Conservation (phyloP, 768 basidiomycete genomes). For the Mycena amicta region DNA sequence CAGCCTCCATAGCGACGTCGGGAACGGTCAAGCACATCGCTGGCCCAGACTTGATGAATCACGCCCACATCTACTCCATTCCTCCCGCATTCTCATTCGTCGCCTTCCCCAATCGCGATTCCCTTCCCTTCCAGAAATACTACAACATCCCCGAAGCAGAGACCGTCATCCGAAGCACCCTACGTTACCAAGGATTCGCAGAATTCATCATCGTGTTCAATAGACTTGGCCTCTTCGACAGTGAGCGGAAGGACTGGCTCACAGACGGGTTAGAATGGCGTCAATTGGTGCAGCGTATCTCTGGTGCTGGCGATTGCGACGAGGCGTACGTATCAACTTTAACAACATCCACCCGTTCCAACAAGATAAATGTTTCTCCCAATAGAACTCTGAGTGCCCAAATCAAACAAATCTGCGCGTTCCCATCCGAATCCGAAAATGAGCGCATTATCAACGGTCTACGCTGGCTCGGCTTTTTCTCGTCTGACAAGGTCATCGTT, state of each 20-base stretch:
- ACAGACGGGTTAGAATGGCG: conserved; percentile 77
- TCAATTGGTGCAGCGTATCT: conserved; percentile 74
- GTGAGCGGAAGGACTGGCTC: conserved; percentile 76
- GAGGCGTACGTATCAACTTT: conserved; percentile 39
- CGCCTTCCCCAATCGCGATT: conserved; percentile 96
- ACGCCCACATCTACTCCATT: conserved; percentile 93
- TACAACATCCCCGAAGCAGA: conserved; percentile 95
- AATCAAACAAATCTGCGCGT: conserved; percentile 69
- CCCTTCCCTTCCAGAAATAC: conserved; percentile 84
- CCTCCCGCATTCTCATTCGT: conserved; percentile 97
- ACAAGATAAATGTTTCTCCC: too few species aligned
- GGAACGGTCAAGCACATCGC: conserved; percentile 66
- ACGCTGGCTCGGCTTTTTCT: conserved; percentile 93
- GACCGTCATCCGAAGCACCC: conserved; percentile 88
- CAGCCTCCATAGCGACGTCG: conserved; percentile 75
- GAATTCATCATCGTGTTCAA: conserved; percentile 89
- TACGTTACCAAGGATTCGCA: conserved; percentile 96
- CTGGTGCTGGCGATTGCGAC: conserved; percentile 63
- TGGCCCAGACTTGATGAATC: conserved; percentile 85
- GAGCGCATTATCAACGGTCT: conserved; percentile 86
- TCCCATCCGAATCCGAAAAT: conserved; percentile 72
- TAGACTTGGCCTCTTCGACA: conserved; percentile 83
- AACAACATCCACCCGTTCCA: background rate
- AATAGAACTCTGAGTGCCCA: conserved; percentile 67
- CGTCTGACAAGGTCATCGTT: conserved; percentile 58